phyloP scores from a whole-genome alignment of 2,329 filamentous ascomycete species.

The Colletotrichum sp. region DNA sequence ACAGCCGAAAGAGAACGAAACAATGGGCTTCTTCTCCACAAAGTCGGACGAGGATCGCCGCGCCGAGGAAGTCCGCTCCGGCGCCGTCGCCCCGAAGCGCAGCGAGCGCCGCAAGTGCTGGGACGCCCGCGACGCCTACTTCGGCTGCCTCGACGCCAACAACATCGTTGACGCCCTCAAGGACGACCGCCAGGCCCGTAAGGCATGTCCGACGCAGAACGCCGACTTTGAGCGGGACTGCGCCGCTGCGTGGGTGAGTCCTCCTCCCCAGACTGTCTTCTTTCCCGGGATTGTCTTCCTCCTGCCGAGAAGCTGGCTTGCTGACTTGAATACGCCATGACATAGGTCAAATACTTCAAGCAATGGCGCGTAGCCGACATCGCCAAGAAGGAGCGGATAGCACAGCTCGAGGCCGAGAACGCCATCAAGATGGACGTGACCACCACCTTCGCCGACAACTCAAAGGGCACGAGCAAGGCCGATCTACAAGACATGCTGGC shows the following conservation, averaged over 20 bases:
- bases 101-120: conserved; percentile 85
- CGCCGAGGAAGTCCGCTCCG: conserved; percentile 59
- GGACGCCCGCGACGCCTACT: conserved; percentile 88
- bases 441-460: conserved; percentile 34
- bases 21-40: conserved; percentile 55
- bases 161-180: conserved; percentile 74
- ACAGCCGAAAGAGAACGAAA: not conserved
- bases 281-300: too few relatives aligned
- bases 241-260: conserved; percentile 85
- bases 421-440: conserved; percentile 63
- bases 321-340: not conserved
- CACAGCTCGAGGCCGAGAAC: conserved; percentile 75
- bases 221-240: conserved; percentile 82
- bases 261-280: too few relatives aligned
- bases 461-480: conserved; percentile 34
- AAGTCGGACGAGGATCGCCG: conserved; percentile 48
- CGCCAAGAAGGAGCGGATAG: conserved; percentile 81
- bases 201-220: conserved; percentile 45
- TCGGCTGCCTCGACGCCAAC: conserved; percentile 83
- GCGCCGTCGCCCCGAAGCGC: conserved; percentile 80
- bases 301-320: not conserved
- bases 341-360: conserved; percentile 94
- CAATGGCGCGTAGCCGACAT: conserved; percentile 92
- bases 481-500: conserved; percentile 46
- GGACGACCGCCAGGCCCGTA: conserved; percentile 43